Conservation (phyloP, 352 stramenopile genomes). For the Globisporangium spiculum region DNA sequence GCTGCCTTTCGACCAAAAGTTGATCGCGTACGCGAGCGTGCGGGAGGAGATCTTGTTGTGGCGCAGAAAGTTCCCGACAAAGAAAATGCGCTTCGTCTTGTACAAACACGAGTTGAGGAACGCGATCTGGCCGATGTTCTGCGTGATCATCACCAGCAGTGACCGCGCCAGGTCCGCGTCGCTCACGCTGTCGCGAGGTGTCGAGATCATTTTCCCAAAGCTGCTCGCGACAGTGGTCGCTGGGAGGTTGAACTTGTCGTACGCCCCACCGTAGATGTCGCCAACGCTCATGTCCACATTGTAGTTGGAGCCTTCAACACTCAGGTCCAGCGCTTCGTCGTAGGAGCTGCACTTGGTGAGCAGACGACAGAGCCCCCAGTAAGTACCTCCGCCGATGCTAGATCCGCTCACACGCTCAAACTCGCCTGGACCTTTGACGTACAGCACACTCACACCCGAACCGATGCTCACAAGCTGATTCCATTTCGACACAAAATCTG, state of each 20-base stretch:
- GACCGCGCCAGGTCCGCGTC: constrained; percentile 96
- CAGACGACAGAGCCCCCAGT: constrained; percentile 97
- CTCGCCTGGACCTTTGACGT: constrained; percentile 91
- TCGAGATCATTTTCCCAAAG: constrained; percentile 92
- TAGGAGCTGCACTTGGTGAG: constrained; percentile 89
- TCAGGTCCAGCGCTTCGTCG: constrained; percentile 81
- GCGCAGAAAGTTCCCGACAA: constrained; percentile 97
- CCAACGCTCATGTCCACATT: constrained; percentile 97
- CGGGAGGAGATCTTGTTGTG: constrained; percentile 96
- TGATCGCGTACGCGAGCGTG: constrained; percentile 94
- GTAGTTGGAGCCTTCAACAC: constrained; percentile 74
- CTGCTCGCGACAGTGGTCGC: constrained; percentile 94
- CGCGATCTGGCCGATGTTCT: constrained; percentile 97
- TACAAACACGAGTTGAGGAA: constrained; percentile 98
- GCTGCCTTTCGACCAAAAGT: constrained; percentile 97
- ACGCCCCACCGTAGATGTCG: constrained; percentile 98
- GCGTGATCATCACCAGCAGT: constrained; percentile 98
- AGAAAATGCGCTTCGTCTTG: constrained; percentile 96
- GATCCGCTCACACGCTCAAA: constrained; percentile 98
- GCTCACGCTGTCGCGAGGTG: constrained; percentile 64
- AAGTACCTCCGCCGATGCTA: constrained; percentile 98
- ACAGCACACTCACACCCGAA: constrained; percentile 96
- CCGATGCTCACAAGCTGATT: constrained; percentile 96
- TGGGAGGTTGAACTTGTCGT: constrained; percentile 92
- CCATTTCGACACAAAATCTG: not conserved